Evolutionary conservation across 148 eudicot genomes (phyloP), one percentile per base, ranked within the genome.

Genomic region (Talinum fruticosum): DNA sequence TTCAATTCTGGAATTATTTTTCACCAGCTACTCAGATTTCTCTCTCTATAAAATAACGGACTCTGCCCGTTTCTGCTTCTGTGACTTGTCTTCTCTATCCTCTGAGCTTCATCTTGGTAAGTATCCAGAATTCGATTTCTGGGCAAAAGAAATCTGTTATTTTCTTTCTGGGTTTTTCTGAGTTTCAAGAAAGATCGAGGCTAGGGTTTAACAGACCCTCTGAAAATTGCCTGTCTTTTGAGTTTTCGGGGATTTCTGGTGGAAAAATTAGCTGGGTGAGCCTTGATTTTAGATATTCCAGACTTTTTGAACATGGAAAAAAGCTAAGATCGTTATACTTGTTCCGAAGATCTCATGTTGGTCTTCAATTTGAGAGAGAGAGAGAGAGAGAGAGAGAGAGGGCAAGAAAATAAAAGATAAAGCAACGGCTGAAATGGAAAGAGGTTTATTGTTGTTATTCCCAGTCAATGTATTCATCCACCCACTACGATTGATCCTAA

Each of bases 371-470:
- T 59, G 26, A 28, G 53, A 73, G 57, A 30, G 30, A 49, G 33
- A 29, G 37, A 51, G 5, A n/a, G n/a, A n/a, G n/a, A n/a, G 30
- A 18, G 33, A 37, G 26, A 29, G 29, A 35, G 57, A 41, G 14
- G 47, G 47, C 1, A 41, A 8, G 47, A 41, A 41, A 41, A 41
- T 6, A n/a, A n/a, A n/a, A 64, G 61, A 72, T 75, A 79, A 83
- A 83, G 82, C 74, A 75, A 79, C 35, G 82, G 85, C 45, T 75
- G 47, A 47, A 36, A 83, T 79, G 35, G 72, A 82, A 82, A 79
- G 82, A 16, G 16, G 41, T 41, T 0, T 23, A 75, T 75, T 67
- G 76, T 74, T 8, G 47, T 78, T 64, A 10, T 47, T 8, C 23
- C 29, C 3, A 72, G 84, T 82, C 84, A 82, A 82, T 35, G 33